These are phyloP conservation scores for Raphidocelis subcapitata DNA, from an alignment of 139 green algal genomes.

Conservation along the genomic window DNA sequence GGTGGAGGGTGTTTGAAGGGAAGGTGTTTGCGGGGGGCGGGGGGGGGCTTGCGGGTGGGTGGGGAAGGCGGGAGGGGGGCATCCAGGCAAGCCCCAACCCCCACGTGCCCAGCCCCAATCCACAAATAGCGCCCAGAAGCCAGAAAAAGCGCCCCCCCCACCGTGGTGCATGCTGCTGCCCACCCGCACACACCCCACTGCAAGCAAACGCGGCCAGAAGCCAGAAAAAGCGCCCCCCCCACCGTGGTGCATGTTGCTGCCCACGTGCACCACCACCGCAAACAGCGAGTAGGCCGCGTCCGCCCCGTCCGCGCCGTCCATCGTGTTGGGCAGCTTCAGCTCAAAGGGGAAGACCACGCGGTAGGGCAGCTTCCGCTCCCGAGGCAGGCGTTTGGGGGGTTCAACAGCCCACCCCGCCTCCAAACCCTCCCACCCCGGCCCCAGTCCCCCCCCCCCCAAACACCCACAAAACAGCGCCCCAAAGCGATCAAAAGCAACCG, in stretches of 20 bases:
- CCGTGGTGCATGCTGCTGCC: conserved; percentile 49
- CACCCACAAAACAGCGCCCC: background rate
- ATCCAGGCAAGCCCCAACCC: background rate
- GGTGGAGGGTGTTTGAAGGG: background rate
- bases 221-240: background rate
- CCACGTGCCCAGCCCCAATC: no score
- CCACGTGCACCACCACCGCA: conserved; percentile 96
- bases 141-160: conserved; percentile 13
- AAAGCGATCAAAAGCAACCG: background rate
- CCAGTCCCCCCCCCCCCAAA: no score
- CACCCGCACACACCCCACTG: background rate
- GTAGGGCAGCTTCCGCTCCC: conserved; percentile 94
- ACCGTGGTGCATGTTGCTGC: conserved; percentile 92
- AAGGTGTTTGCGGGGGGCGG: background rate
- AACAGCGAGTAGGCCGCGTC: conserved; percentile 84
- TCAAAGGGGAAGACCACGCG: conserved; percentile 96
- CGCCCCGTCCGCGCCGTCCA: conserved; percentile 54
- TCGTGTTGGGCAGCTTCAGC: conserved; percentile 92
- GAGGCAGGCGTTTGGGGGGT: conserved; percentile 9
- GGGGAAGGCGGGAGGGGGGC: no score
- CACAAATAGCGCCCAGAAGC: background rate
- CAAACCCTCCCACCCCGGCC: background rate
- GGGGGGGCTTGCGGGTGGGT: background rate
- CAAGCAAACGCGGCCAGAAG: background rate
- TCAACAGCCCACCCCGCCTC: no score